Conservation (phyloP, 352 stramenopile species). For the Pythium biforme region DNA sequence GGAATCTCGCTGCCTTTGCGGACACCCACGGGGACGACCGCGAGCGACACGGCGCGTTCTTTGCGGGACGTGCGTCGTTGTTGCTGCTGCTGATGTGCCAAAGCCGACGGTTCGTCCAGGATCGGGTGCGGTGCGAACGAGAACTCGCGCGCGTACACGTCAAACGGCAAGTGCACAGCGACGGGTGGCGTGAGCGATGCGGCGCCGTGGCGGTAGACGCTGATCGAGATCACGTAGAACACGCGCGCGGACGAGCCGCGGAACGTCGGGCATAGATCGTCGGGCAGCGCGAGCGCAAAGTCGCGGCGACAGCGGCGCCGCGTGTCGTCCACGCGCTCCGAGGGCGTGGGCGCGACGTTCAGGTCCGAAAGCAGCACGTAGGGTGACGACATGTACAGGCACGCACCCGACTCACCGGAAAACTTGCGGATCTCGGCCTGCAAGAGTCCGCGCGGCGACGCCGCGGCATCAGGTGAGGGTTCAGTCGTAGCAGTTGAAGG, state of each 20-base stretch:
- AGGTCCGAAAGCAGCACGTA: slow-evolving; percentile 56
- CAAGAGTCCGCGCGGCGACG: not conserved
- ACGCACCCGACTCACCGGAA: slow-evolving; percentile 53
- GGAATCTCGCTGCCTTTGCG: slow-evolving; percentile 60
- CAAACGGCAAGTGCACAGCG: slow-evolving; percentile 57
- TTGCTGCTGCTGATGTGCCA: not conserved
- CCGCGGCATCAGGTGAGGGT: not conserved
- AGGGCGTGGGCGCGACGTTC: slow-evolving; percentile 46
- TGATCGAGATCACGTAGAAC: slow-evolving; percentile 70
- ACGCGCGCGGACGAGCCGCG: slow-evolving; percentile 49
- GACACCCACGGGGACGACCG: slow-evolving; percentile 42
- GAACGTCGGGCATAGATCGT: slow-evolving; percentile 55
- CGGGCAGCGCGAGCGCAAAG: slow-evolving; percentile 54
- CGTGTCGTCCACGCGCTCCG: slow-evolving; percentile 35
- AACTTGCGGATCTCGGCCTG: slow-evolving; percentile 47
- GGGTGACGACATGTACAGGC: slow-evolving; percentile 53
- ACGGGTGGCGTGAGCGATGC: slow-evolving; percentile 31
- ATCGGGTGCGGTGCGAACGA: slow-evolving; percentile 39
- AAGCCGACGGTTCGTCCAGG: slow-evolving; percentile 16
- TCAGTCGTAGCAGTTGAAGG: not conserved
- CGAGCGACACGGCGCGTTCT: slow-evolving; percentile 35
- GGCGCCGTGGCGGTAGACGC: slow-evolving; percentile 23
- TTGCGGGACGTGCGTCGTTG: slow-evolving; percentile 9
- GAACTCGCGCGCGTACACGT: slow-evolving; percentile 55
- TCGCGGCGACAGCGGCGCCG: slow-evolving; percentile 41